phyloP scores from a whole-genome alignment of 345 rosid species.

The Citrus glauca region DNA sequence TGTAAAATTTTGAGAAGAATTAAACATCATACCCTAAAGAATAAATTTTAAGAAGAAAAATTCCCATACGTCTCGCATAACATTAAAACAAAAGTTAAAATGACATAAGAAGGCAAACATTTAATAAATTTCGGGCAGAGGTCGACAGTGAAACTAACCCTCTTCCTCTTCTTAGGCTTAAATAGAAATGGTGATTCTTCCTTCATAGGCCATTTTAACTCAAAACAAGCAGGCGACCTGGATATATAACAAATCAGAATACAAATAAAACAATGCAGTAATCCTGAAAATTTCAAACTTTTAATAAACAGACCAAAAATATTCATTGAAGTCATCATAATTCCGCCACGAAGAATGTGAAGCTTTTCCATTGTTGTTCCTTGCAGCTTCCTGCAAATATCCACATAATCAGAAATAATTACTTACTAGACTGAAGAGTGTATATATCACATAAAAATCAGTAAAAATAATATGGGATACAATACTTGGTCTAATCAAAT shows the following conservation, averaged over 20 bases:
- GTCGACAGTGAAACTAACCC: slow-evolving; percentile 49
- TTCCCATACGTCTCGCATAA: neutral
- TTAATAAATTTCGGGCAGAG: neutral
- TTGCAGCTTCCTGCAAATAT: slow-evolving; percentile 58
- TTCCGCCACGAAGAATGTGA: slow-evolving; percentile 98
- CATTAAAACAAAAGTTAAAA: neutral
- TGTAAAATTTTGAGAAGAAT: neutral
- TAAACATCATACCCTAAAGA: neutral
- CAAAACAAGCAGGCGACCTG: slow-evolving; percentile 95
- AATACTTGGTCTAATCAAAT: neutral
- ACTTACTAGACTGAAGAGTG: neutral
- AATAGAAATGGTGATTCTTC: slow-evolving; percentile 48
- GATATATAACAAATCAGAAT: slow-evolving; percentile 22
- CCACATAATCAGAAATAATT: slow-evolving; percentile 14
- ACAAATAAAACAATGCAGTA: slow-evolving; percentile 3
- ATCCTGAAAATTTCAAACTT: slow-evolving; percentile 7
- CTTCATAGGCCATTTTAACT: slow-evolving; percentile 80
- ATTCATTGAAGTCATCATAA: slow-evolving; percentile 98
- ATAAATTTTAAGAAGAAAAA: neutral
- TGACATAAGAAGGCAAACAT: neutral
- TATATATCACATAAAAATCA: neutral
- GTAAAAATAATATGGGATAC: neutral
- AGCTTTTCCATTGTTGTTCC: slow-evolving; percentile 86
- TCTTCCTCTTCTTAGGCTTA: slow-evolving; percentile 56
- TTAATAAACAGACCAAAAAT: slow-evolving; percentile 69